Evolutionary conservation across 352 stramenopile species (phyloP).

Genomic region (Globisporangium abappressorium): DNA sequence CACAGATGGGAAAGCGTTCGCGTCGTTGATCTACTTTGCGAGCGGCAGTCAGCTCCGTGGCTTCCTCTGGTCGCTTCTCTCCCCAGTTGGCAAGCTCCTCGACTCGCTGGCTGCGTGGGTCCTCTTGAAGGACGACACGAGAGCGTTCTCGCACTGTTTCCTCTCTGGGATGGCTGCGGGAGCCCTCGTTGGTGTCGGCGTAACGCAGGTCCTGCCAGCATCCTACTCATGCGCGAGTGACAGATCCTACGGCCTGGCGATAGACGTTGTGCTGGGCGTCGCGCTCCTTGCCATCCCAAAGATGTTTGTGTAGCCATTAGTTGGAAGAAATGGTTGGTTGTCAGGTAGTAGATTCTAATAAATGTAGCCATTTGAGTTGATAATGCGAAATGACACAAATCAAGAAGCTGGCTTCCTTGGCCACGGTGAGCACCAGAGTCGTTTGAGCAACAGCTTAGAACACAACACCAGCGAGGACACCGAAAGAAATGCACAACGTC

Average conservation of each 20-base stretch:
- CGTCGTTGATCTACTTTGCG: constrained; percentile 4
- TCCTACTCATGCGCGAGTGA: not conserved
- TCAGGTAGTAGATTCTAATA: not conserved
- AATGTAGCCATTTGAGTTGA: not conserved
- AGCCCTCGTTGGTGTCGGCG: not conserved
- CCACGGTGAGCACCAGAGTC: not conserved
- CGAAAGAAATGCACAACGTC: not conserved
- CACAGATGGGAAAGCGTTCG: constrained; percentile 1
- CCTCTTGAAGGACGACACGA: not conserved
- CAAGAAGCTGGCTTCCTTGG: not conserved
- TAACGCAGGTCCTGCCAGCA: constrained; percentile 1
- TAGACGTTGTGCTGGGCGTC: not conserved
- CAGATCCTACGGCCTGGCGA: constrained; percentile 1
- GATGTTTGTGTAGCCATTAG: not conserved
- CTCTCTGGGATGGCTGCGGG: constrained; percentile 6
- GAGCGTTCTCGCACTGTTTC: not conserved
- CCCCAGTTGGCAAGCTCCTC: not conserved
- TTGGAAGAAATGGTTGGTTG: not conserved
- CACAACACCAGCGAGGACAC: not conserved
- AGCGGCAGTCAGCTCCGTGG: not conserved
- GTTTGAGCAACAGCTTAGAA: not conserved
- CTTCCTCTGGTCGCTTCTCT: not conserved
- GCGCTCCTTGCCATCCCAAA: constrained; percentile 1
- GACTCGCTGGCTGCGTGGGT: not conserved
- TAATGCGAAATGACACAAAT: not conserved